Conservation (phyloP, 2,329 filamentous ascomycete species). For the Calonectria hawksworthii region DNA sequence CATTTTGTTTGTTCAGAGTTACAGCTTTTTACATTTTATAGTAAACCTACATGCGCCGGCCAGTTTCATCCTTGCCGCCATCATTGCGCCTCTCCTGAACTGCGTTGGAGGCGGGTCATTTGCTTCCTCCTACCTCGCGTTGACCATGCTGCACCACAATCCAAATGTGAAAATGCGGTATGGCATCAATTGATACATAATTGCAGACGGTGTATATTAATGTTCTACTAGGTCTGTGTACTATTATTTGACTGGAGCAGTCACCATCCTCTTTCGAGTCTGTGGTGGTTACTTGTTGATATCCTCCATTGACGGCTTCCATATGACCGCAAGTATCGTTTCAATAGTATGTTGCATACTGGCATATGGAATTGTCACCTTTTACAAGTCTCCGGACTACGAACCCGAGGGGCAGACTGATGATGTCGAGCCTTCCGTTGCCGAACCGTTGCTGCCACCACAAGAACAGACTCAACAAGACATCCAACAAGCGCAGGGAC, state of each 20-base stretch:
- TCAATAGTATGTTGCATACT: background rate
- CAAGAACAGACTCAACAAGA: background rate
- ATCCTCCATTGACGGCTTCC: background rate
- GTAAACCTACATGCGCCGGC: background rate
- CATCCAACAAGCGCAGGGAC: background rate
- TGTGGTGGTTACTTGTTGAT: background rate
- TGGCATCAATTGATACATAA: background rate
- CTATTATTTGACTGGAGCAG: background rate
- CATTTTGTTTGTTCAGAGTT: background rate
- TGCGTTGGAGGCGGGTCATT: background rate
- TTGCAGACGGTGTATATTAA: background rate
- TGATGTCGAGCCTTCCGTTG: background rate
- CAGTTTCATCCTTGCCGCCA: background rate
- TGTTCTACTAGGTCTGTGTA: background rate
- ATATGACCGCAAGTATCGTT: background rate
- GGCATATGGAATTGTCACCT: background rate
- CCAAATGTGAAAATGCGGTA: background rate
- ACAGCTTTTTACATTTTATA: background rate
- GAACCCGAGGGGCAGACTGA: background rate
- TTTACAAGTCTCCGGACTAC: background rate
- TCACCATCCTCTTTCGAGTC: background rate
- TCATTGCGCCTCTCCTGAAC: background rate
- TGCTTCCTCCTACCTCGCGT: background rate
- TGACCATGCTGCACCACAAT: background rate
- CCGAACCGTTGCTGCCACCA: background rate